Base-by-base conservation (phyloP, 2,329 filamentous ascomycete genomes). In the Fusarium armeniacum region DNA sequence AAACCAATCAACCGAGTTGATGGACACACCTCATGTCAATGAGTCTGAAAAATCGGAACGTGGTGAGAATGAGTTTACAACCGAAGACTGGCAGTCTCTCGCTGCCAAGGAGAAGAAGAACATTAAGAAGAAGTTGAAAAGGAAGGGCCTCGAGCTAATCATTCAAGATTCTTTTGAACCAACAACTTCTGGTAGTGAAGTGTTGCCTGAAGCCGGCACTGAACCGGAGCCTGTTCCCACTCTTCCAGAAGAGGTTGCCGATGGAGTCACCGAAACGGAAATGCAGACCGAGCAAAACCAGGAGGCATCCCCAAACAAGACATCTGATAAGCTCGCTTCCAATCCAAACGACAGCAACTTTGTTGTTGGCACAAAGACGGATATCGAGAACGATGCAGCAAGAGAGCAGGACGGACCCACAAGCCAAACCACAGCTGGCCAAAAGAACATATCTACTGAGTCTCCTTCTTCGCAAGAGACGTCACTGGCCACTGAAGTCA, bases 101-200 rank as follows among this genome's bases (percentile, higher is more conserved):
- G 33, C 49, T 24, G 51, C 43, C 12, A 73, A 71, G 51, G 72
- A 74, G 7, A 74, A 59, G 40, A 74, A 73, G 43, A 68, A 64
- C 41, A 71, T 75, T 4, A 74, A 60, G 33, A 74, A 70, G 44
- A 69, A 60, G 24, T 55, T 74, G 16, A 70, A 57, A 56, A 72
- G 70, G 57, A 62, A 69, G 53, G 69, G 56, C 6, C 57, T 74
- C 4, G 67, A 74, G 10, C 35, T 56, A 8, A 44, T 74, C 32
- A 35, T 74, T 15, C 58, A 57, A 44, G 57, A 65, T 11, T 52
- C 55, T 22, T 58, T 63, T 18, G 44, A 51, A 20, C 22, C 52
- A n/a, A 44, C 36, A 38, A 28, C 33, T 40, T 33, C 46, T 16
- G 41, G 44, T 26, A 41, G 57, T 24, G 53, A 56, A 15, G 22